Base-by-base conservation (phyloP, 2,329 filamentous ascomycete species). In the Pseudomassariella vexata region DNA sequence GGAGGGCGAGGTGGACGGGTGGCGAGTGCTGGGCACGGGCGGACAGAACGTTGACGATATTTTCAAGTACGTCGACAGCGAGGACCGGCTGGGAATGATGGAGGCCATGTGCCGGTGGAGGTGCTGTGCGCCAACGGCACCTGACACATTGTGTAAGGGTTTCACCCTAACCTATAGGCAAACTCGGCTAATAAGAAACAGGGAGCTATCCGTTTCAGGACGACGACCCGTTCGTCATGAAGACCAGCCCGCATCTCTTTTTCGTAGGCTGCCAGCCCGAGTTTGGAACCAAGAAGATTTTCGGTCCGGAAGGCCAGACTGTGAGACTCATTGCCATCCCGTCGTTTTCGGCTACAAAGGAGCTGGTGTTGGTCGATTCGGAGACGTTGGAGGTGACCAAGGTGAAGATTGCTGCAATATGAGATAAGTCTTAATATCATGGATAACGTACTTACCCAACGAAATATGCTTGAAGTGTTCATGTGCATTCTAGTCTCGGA, bases 201-300 rank as follows among this genome's bases (percentile, higher is more conserved):
- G 86, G 86, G 85, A 89, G 85, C 52, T 98, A 96, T 53, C 92
- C 92, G 1, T 98, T 95, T 60, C 89, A 96, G 59, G 85, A 92
- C 12, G 76, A 87, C 30, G 94, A 98, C 52, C 88, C 86, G 1
- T 94, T 96, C 51, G 82, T 96, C 25, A 70, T 98, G 48, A 76
- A 81, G 41, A 66, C 79, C 12, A 94, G 86, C 41, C 92, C 92
- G 3, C 90, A 98, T 50, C 67, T 98, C 19, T 96, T 87, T 62
- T 86, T 98, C 55, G 82, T 85, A 2, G 89, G 89, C 11, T 88
- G 84, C 47, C 88, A 95, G 56, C 81, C 86, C 3, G 68, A 69
- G 32, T 94, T 94, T 55, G 79, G 76, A 31, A 89, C 82, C 3
- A 75, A 71, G 19, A 57, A 82, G 2, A 80, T 94, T 21, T 64